A percentile compares a stretch with the other conserved stretches of the same genome.
Evolutionary conservation across 148 eudicot genomes (phyloP).

Genomic region (Rhododendron henanense): DNA sequence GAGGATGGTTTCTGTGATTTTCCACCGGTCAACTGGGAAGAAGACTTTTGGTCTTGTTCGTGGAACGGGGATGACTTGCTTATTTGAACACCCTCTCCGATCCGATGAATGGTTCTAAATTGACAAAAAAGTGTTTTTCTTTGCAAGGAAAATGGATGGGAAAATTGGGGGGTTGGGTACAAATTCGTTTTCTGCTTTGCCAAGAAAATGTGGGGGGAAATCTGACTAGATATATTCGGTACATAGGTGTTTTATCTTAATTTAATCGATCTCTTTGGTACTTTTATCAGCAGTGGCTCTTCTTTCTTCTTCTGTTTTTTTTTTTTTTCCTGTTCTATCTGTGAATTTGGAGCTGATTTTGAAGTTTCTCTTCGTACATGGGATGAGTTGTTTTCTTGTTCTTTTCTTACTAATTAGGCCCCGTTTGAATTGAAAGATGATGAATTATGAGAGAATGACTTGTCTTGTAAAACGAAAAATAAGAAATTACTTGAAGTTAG

Average conservation of each 20-base stretch:
- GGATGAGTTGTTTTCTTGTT: no score
- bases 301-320: background rate
- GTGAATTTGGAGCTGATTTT: background rate
- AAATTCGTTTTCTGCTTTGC: background rate
- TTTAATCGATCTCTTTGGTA: background rate
- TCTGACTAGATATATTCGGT: background rate
- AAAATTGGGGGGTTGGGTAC: background rate
- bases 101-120: background rate
- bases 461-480: no score
- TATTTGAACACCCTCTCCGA: slow-evolving; percentile 9
- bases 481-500: no score
- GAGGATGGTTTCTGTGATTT: slow-evolving; percentile 1
- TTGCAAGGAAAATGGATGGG: background rate
- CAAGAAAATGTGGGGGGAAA: background rate
- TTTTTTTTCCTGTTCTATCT: no score
- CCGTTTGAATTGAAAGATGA: no score
- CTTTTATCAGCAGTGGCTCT: background rate
- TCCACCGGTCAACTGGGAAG: slow-evolving; percentile 13
- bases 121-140: background rate
- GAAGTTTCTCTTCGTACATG: background rate
- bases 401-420: no score
- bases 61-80: slow-evolving; percentile 22
- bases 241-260: background rate
- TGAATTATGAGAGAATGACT: no score
- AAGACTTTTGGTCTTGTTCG: slow-evolving; percentile 17